Evolutionary conservation across 495 filamentous ascomycete species (phyloP), one percentile per base, ranked within the genome.

Genomic region (Parmelia sp.): DNA sequence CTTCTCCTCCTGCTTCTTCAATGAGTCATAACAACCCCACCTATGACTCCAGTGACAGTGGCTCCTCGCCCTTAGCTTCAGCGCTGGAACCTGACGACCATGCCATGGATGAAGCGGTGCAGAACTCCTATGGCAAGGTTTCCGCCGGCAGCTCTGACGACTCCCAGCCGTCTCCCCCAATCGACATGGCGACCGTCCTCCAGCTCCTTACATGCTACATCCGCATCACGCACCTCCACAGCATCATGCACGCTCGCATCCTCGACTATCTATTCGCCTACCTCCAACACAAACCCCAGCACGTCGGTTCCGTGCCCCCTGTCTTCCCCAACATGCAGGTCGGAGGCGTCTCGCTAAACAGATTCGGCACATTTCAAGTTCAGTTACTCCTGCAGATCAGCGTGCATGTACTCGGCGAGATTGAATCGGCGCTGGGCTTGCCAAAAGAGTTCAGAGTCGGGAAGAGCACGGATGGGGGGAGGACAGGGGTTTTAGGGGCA

Each of bases 151-250:
- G 27, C 27, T n/a, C 23, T 1, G 40, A 59, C 19, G 37, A 57
- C 4, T n/a, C 47, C 37, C 37, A 40, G 3, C 33, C 47, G 19
- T 49, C 27, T 42, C 47, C 49, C 7, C 25, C 45, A 27, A 57
- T 57, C 9, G 64, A 61, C 21, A 57, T 65, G 58, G 42, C 64
- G 31, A 65, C 58, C n/a, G 47, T 65, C 14, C 45, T 65, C 27
- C 64, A 65, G 29, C 42, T 65, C 17, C 36, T 65, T 5, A 65
- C 64, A n/a, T 65, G 64, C 64, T 65, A 61, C 58, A 51, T 65
- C 14, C 64, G 58, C 21, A 65, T 65, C 45, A 25, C 47, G 27
- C 64, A 55, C 39, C 64, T 65, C 21, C 58, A 65, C 58, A 61
- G 58, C 39, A 65, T 65, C 58, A 56, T 66, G 58, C 29, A 66